Evolutionary conservation across 148 eudicot genomes (phyloP), one percentile per base, ranked within the genome.

Genomic region (Salicornia ramosissima): DNA sequence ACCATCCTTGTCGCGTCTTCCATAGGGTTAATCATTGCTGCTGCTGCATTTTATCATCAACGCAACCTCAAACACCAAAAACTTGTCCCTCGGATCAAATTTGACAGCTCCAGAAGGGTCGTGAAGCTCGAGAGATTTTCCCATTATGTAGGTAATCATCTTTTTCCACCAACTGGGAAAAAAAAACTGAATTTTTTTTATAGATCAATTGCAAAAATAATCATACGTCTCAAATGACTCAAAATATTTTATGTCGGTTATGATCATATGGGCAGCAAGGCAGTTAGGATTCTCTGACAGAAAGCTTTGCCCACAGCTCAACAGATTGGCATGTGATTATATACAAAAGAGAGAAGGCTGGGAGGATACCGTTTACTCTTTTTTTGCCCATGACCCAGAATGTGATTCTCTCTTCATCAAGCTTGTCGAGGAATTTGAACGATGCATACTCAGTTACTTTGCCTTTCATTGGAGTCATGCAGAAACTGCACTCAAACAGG

Each of bases 381-480:
- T 77, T 78, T 95, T 95, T 55, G 76, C 83, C 2, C 65, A 67
- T 4, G 93, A 91, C 30, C 87, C 85, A 28, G 90, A 95, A 50
- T 92, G 84, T 0, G 97, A 95, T 79, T 87, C 99, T 6, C 81
- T 95, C 21, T 95, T 86, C 67, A 87, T 95, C 73, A 95, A 95
- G 84, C 84, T 95, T 9, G 88, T 95, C 15, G 99, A 95, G 63
- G 99, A 95, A 82, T 79, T 95, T 61, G 99, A 95, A 79, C 83
- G 99, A 71, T 95, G 97, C 79, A 89, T 77, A 33, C 99, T 95
- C 53, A 95, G 99, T 74, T 95, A 95, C 83, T 95, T 89, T 56
- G 99, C 96, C 31, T 95, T 91, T 65, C 99, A 95, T 45, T 95
- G 99, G 99, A 84, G 58, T 71, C 86, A 79, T 57, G 92, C 96